Evolutionary conservation across 257 asterid species (phyloP).

Genomic region (Jaltomata sinuosa): DNA sequence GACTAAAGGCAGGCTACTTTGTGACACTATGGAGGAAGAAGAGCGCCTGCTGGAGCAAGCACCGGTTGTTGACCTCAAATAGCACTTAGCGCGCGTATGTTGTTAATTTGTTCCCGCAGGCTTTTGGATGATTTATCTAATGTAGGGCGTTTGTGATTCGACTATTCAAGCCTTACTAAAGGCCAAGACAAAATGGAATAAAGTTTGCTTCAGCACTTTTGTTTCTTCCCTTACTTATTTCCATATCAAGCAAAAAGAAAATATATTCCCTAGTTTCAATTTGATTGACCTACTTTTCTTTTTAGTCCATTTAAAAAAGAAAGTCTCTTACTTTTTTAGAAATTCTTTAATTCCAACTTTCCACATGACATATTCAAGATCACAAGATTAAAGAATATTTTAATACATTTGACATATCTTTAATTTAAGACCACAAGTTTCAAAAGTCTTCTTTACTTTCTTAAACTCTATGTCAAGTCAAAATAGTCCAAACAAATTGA

Average conservation of each 20-base stretch:
- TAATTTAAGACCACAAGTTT: too few relatives aligned
- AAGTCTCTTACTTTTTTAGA: too few relatives aligned
- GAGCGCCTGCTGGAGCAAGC: constrained; percentile 4
- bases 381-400: too few relatives aligned
- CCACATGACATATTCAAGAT: too few relatives aligned
- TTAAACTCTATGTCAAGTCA: too few relatives aligned
- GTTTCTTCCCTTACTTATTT: neutral
- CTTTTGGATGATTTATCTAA: neutral
- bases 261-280: too few relatives aligned
- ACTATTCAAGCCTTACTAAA: neutral
- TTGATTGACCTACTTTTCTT: too few relatives aligned
- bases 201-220: neutral
- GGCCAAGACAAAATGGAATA: neutral
- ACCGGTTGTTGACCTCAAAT: neutral
- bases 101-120: neutral
- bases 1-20: constrained; percentile 39
- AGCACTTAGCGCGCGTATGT: neutral
- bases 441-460: too few relatives aligned
- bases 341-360: too few relatives aligned
- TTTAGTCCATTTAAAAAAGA: too few relatives aligned
- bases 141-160: neutral
- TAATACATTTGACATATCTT: too few relatives aligned
- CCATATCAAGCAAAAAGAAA: neutral
- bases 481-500: too few relatives aligned
- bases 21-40: constrained; percentile 54